Evolutionary conservation across 2,329 filamentous ascomycete genomes (phyloP).

Genomic region (Epichloe coenophiala): DNA sequence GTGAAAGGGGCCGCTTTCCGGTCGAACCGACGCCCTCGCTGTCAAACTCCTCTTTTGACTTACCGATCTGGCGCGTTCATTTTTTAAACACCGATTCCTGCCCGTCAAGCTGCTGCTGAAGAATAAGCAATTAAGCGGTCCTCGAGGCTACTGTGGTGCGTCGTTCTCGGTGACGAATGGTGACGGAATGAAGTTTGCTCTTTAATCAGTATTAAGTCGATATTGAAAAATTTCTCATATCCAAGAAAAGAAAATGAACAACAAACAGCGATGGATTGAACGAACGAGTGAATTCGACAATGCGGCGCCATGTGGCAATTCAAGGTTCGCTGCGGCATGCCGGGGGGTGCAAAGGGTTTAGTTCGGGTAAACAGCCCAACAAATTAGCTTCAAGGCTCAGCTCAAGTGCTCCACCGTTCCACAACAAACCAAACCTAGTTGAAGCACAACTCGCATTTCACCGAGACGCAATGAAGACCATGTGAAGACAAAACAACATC

Average conservation of each 20-base stretch:
- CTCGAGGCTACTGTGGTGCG: not conserved
- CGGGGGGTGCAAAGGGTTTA: constrained; percentile 14
- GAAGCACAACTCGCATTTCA: not conserved
- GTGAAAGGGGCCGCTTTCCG: not conserved
- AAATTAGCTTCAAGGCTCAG: too few species aligned
- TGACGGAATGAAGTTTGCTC: not conserved
- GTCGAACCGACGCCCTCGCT: not conserved
- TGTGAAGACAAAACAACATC: not conserved
- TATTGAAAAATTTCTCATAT: not conserved
- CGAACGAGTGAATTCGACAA: not conserved
- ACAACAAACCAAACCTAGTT: not conserved
- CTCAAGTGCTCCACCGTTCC: too few species aligned
- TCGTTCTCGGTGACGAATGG: not conserved
- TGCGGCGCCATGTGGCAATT: not conserved
- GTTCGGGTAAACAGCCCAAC: constrained; percentile 14
- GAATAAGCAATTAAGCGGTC: not conserved
- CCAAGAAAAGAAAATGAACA: not conserved
- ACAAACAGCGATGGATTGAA: not conserved
- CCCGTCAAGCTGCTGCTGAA: not conserved
- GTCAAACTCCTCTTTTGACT: constrained; percentile 12
- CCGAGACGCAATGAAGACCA: not conserved
- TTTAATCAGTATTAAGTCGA: not conserved
- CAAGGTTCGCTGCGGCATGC: not conserved
- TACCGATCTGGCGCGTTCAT: constrained; percentile 47
- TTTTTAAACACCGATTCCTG: constrained; percentile 2